Percentiles rank a stretch among this genome's conserved stretches.
phyloP scores from a whole-genome alignment of 257 asterid species.

The Ehretia macrophylla region DNA sequence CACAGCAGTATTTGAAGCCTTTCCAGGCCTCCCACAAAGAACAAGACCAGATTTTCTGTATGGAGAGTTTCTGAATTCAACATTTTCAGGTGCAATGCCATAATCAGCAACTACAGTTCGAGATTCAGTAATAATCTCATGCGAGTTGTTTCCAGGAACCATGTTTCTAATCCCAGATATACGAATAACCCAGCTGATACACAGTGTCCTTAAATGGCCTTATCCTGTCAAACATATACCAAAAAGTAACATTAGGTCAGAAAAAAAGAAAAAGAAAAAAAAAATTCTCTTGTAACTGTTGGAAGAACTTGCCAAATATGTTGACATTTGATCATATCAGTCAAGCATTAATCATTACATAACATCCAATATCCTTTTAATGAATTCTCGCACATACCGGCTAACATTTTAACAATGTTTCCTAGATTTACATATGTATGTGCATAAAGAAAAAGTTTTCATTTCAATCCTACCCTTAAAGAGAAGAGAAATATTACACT shows the following conservation, averaged over 20 bases:
- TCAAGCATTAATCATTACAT: too few relatives aligned
- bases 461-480: too few relatives aligned
- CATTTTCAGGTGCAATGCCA: slow-evolving; percentile 43
- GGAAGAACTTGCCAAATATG: too few relatives aligned
- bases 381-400: too few relatives aligned
- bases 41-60: slow-evolving; percentile 35
- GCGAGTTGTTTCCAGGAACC: slow-evolving; percentile 55
- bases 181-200: not conserved
- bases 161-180: slow-evolving; percentile 24
- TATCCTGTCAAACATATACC: not conserved
- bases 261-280: too few relatives aligned
- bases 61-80: slow-evolving; percentile 40
- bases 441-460: too few relatives aligned
- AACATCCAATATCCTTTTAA: too few relatives aligned
- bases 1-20: slow-evolving; percentile 50
- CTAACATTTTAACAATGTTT: too few relatives aligned
- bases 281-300: too few relatives aligned
- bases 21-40: slow-evolving; percentile 37
- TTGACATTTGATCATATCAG: too few relatives aligned
- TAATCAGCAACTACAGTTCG: slow-evolving; percentile 29
- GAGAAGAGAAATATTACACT: too few relatives aligned
- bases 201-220: not conserved
- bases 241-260: not conserved
- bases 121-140: slow-evolving; percentile 36
- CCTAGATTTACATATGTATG: too few relatives aligned